A percentile compares a stretch with the other conserved stretches of the same genome.
Evolutionary conservation across 106 monocot species (phyloP).

Genomic region (Acanthochlamys bracteata): DNA sequence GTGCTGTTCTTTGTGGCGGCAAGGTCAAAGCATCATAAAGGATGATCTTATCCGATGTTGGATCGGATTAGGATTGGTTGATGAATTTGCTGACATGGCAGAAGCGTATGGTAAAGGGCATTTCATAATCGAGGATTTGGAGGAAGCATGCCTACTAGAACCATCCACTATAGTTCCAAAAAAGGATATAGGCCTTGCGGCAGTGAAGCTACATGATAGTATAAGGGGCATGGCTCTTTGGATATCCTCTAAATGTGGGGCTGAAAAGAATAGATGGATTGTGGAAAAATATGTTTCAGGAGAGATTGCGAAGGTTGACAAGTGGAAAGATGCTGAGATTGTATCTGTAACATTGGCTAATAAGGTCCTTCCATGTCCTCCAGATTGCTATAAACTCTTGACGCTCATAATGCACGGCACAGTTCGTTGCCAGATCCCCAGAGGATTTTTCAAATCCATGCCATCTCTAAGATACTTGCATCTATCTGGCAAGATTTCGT

Average conservation of each 20-base stretch:
- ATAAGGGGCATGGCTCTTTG: slow-evolving; percentile 7
- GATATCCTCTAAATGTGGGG: not conserved
- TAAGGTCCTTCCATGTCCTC: not conserved
- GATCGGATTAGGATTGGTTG: too few relatives aligned
- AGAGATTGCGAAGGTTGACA: not conserved
- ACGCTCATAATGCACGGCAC: not conserved
- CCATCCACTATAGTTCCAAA: not conserved
- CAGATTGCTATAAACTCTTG: not conserved
- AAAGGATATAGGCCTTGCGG: too few relatives aligned
- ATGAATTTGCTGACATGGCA: not conserved
- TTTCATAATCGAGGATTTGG: not conserved
- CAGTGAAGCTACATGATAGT: slow-evolving; percentile 2
- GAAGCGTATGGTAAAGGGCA: not conserved
- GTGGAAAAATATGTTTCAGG: not conserved
- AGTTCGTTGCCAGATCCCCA: not conserved
- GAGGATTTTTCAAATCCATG: not conserved
- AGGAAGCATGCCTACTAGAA: slow-evolving; percentile 11
- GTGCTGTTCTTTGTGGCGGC: too few relatives aligned
- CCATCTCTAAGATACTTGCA: not conserved
- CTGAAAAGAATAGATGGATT: not conserved
- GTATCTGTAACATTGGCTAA: not conserved
- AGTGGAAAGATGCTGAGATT: not conserved
- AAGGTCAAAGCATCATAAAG: too few relatives aligned
- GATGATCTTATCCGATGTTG: too few relatives aligned
- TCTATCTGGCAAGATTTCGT: not conserved